These are phyloP conservation scores for Acer negundo DNA, from an alignment of 345 rosid species.

Conservation along the genomic window DNA sequence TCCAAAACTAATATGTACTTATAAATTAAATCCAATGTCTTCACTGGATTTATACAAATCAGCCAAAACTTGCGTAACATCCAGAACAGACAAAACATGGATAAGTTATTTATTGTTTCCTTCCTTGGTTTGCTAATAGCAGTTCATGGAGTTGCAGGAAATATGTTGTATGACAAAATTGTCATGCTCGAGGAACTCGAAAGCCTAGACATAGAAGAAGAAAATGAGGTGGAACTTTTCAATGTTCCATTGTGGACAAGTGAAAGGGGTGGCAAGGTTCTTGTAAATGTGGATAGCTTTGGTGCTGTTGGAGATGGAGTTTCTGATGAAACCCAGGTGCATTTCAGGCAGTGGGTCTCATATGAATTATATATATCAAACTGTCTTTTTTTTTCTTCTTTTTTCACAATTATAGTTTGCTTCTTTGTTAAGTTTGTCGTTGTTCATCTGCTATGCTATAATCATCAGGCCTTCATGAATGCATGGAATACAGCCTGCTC, in stretches of 20 bases:
- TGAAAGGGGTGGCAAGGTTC: constrained; percentile 60
- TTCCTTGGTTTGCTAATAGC: constrained; percentile 51
- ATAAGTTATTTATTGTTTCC: constrained; percentile 45
- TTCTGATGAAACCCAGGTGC: constrained; percentile 93
- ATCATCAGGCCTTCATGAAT: constrained; percentile 59
- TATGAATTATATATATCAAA: not conserved
- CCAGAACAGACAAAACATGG: constrained; percentile 46
- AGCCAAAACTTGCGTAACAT: constrained; percentile 39
- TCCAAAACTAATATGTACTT: constrained; percentile 49
- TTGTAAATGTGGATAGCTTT: constrained; percentile 93
- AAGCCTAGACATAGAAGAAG: constrained; percentile 57
- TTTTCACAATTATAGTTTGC: not conserved
- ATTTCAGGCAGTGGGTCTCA: constrained; percentile 1
- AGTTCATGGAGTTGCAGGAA: constrained; percentile 52
- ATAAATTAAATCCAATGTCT: constrained; percentile 48
- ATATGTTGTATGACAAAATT: constrained; percentile 37
- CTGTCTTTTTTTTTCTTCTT: not conserved
- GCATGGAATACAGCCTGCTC: constrained; percentile 85
- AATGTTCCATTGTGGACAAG: constrained; percentile 52
- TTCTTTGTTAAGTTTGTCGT: not conserved
- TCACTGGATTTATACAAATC: constrained; percentile 40
- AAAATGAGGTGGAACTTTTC: constrained; percentile 38
- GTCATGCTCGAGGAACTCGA: constrained; percentile 57
- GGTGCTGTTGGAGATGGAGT: constrained; percentile 89
- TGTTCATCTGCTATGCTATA: constrained; percentile 12